A percentile compares a stretch with the other conserved stretches of the same genome.
These are phyloP conservation scores for Phytophthora boehmeriae DNA, from an alignment of 352 stramenopile genomes.

Conservation along the genomic window DNA sequence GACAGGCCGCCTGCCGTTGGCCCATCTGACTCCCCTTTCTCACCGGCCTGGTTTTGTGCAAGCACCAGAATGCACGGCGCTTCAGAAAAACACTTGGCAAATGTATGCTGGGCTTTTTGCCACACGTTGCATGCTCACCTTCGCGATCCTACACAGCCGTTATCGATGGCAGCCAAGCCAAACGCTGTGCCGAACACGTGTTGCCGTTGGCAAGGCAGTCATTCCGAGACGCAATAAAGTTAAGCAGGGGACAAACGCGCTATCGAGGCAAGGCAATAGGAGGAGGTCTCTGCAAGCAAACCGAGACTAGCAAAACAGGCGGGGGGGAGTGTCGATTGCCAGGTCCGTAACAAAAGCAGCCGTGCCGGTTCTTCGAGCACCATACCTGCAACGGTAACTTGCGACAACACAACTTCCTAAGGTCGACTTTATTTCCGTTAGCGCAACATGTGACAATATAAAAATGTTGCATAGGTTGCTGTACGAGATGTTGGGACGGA, in stretches of 20 bases:
- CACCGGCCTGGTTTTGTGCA: neutral
- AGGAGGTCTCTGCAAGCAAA: neutral
- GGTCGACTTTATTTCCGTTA: no score
- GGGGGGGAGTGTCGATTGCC: neutral
- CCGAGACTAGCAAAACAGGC: neutral
- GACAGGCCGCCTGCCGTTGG: neutral
- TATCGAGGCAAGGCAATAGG: neutral
- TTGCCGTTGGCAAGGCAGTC: neutral
- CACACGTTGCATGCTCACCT: no score
- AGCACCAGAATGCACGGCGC: neutral
- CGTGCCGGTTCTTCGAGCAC: no score
- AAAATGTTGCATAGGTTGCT: no score
- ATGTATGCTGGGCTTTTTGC: neutral
- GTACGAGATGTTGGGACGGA: no score
- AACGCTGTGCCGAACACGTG: neutral
- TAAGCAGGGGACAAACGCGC: neutral
- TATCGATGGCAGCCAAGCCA: neutral
- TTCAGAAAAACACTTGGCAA: neutral
- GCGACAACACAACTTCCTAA: no score
- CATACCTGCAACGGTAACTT: no score
- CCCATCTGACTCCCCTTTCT: no score
- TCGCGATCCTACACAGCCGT: neutral
- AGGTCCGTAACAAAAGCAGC: no score
- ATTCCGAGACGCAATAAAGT: constrained; percentile 17
- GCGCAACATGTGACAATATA: no score